These are phyloP conservation scores for Adansonia rubrostipa DNA, from an alignment of 441 rosid genomes.

Conservation along the genomic window DNA sequence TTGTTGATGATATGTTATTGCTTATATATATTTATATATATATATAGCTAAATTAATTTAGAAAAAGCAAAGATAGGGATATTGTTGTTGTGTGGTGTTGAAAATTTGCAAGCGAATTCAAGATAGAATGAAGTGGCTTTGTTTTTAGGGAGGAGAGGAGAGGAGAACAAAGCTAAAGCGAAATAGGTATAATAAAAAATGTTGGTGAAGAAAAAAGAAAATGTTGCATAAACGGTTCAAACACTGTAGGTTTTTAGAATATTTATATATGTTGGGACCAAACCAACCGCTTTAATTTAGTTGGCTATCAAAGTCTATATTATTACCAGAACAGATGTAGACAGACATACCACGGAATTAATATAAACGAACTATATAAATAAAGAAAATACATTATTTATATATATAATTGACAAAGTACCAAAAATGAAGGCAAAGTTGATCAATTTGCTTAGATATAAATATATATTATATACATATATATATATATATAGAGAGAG, in stretches of 20 bases:
- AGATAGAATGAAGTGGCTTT: background rate
- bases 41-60: too few species aligned
- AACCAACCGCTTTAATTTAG: background rate
- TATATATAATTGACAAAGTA: background rate
- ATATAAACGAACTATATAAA: too few species aligned
- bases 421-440: too few species aligned
- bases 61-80: background rate
- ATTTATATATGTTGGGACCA: background rate
- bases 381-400: background rate
- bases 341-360: background rate
- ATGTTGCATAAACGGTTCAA: slow-evolving; percentile 34
- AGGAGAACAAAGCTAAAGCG: too few species aligned
- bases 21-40: too few species aligned
- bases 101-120: background rate
- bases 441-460: background rate
- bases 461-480: too few species aligned
- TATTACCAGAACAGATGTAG: background rate
- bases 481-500: too few species aligned
- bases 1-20: too few species aligned
- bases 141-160: background rate
- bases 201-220: background rate
- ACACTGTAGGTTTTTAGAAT: background rate
- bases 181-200: too few species aligned
- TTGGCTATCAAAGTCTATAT: background rate
- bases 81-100: background rate